Evolutionary conservation across 2,329 filamentous ascomycete genomes (phyloP).

Genomic region (Aurifilum marmelostoma): DNA sequence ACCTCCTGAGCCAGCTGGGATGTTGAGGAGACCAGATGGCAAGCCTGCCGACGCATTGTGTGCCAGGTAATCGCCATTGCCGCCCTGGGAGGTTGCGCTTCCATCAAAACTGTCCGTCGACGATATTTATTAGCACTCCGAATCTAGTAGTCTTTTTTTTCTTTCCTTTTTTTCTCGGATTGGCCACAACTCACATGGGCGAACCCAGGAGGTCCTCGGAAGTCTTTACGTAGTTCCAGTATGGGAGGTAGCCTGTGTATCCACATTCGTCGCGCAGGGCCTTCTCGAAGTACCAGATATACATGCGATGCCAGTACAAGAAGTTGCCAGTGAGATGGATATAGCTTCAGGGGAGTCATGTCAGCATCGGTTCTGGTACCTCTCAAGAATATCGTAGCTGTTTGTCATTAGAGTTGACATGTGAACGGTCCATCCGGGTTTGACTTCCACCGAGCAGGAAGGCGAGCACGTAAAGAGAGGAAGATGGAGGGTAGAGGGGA

Average conservation of each 20-base stretch:
- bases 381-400: not conserved
- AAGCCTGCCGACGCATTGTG: constrained; percentile 3
- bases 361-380: not conserved
- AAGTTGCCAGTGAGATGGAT: constrained; percentile 33
- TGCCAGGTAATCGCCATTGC: constrained; percentile 41
- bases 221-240: constrained; percentile 53
- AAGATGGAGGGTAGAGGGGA: not conserved
- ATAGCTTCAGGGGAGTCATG: not conserved
- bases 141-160: no score
- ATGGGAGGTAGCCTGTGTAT: constrained; percentile 45
- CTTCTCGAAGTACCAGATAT: constrained; percentile 36
- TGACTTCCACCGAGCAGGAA: not conserved
- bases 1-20: constrained; percentile 13
- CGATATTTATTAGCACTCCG: constrained; percentile 36
- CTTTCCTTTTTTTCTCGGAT: no score
- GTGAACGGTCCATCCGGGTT: not conserved
- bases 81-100: constrained; percentile 49
- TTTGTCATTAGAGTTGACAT: not conserved
- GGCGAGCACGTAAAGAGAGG: not conserved
- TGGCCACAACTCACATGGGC: constrained; percentile 33
- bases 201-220: constrained; percentile 41
- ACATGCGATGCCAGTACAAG: constrained; percentile 39
- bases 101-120: constrained; percentile 50
- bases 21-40: constrained; percentile 5
- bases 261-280: constrained; percentile 40